Conservation (phyloP, 2,329 filamentous ascomycete species). For the Fusarium illudens region DNA sequence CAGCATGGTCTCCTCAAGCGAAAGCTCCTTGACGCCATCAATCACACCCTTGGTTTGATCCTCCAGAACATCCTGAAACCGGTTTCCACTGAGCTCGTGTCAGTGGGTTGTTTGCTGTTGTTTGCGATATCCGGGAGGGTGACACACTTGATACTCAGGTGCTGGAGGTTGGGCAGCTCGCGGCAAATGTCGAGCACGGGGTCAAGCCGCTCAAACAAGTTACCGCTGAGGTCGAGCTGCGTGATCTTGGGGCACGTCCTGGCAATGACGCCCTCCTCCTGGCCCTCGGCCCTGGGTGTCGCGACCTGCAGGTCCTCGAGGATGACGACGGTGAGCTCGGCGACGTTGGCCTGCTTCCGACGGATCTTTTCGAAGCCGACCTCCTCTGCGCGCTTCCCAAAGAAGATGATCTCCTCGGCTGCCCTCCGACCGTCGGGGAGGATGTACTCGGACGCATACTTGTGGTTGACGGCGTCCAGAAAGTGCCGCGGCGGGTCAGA, state of each 20-base stretch:
- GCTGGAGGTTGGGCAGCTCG: conserved; percentile 71
- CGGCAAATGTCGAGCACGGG: conserved; percentile 76
- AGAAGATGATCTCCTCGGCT: conserved; percentile 68
- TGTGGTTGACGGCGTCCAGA: conserved; percentile 79
- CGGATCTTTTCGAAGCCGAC: conserved; percentile 95
- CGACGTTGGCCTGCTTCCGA: conserved; percentile 77
- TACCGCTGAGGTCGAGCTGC: conserved; percentile 86
- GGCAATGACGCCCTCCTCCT: conserved; percentile 50
- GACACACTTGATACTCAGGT: conserved; percentile 76
- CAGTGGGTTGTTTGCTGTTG: conserved; percentile 17
- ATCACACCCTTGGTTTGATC: conserved; percentile 53
- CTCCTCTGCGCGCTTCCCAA: conserved; percentile 87
- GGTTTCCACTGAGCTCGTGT: conserved; percentile 70
- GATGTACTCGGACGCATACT: conserved; percentile 75
- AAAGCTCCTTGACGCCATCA: conserved; percentile 64
- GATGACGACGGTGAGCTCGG: conserved; percentile 81
- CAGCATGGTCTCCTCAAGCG: conserved; percentile 73
- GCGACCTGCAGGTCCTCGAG: conserved; percentile 78
- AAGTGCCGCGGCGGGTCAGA: conserved; percentile 76
- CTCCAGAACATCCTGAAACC: conserved; percentile 61
- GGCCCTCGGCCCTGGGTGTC: conserved; percentile 44
- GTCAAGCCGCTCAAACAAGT: conserved; percentile 74
- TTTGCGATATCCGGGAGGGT: neutral
- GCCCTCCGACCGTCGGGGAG: conserved; percentile 49
- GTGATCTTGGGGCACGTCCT: conserved; percentile 71